Conservation (phyloP, 176 grass and related monocot genomes). For the Metroxylon sagu region DNA sequence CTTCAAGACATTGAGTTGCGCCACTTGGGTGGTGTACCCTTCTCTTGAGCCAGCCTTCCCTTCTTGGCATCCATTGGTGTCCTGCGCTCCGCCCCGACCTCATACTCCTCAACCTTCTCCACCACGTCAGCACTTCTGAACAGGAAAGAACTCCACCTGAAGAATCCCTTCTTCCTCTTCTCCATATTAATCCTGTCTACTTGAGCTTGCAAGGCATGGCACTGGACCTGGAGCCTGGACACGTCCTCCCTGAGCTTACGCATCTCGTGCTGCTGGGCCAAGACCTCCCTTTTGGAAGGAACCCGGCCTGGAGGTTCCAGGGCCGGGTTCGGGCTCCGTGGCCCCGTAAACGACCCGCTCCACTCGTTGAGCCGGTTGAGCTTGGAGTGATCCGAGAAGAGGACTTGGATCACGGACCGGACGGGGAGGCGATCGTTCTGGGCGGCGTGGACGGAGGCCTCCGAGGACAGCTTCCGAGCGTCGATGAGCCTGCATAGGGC, state of each 20-base stretch:
- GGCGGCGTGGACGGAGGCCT: slow-evolving; percentile 69
- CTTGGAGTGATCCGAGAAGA: slow-evolving; percentile 92
- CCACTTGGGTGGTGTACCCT: slow-evolving; percentile 44
- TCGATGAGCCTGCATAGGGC: slow-evolving; percentile 68
- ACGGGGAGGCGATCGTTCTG: slow-evolving; percentile 93
- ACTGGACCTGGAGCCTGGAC: slow-evolving; percentile 71
- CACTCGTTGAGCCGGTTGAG: slow-evolving; percentile 70
- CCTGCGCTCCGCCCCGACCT: slow-evolving; percentile 43
- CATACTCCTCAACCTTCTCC: slow-evolving; percentile 51
- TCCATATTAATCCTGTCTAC: slow-evolving; percentile 50
- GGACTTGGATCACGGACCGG: slow-evolving; percentile 81
- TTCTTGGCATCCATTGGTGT: slow-evolving; percentile 53
- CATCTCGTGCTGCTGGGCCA: slow-evolving; percentile 78
- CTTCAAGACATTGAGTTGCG: slow-evolving; percentile 63
- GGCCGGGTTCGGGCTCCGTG: slow-evolving; percentile 44
- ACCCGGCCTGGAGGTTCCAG: slow-evolving; percentile 56
- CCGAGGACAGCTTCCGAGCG: slow-evolving; percentile 70
- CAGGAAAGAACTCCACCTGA: slow-evolving; percentile 73
- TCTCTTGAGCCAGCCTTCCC: slow-evolving; percentile 8
- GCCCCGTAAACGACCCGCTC: slow-evolving; percentile 50
- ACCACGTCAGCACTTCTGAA: slow-evolving; percentile 45
- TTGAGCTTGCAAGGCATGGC: slow-evolving; percentile 67
- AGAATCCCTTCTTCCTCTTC: slow-evolving; percentile 53
- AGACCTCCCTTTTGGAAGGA: slow-evolving; percentile 73
- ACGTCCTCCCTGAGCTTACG: slow-evolving; percentile 81